Evolutionary conservation across 768 basidiomycete genomes (phyloP).

Genomic region (Boletus rubescentipes): DNA sequence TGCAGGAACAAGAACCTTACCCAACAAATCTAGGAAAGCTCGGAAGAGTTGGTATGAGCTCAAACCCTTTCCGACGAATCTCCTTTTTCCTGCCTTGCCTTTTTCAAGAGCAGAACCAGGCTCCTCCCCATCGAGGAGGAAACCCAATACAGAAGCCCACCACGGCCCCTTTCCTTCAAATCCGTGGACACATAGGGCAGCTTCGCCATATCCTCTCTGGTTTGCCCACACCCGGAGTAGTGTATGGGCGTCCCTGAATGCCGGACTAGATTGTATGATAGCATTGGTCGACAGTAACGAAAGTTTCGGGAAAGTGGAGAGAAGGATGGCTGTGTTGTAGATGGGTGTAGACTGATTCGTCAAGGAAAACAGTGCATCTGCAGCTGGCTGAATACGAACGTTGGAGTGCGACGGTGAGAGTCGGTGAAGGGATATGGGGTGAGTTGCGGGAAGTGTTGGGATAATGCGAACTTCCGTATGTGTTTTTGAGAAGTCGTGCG

Average conservation of each 20-base stretch:
- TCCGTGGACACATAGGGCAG: constrained; percentile 60
- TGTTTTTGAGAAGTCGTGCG: constrained; percentile 63
- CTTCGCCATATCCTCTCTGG: constrained; percentile 74
- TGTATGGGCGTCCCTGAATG: constrained; percentile 71
- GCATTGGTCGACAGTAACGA: constrained; percentile 46
- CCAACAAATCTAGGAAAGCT: constrained; percentile 79
- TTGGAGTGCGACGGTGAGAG: constrained; percentile 78
- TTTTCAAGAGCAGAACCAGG: constrained; percentile 23
- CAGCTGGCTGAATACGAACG: constrained; percentile 41
- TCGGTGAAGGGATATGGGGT: constrained; percentile 64
- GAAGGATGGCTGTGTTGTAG: constrained; percentile 77
- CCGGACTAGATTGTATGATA: constrained; percentile 49
- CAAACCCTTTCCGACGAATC: constrained; percentile 72
- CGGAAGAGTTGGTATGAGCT: constrained; percentile 91
- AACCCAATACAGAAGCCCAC: constrained; percentile 65
- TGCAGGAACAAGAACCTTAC: constrained; percentile 41
- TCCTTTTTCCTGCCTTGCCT: constrained; percentile 38
- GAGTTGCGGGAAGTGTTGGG: constrained; percentile 56
- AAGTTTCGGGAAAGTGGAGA: constrained; percentile 35
- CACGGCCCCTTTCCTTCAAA: constrained; percentile 66
- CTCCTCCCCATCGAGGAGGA: constrained; percentile 71
- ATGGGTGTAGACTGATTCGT: constrained; percentile 59
- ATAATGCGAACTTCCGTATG: constrained; percentile 74
- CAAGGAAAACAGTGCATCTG: constrained; percentile 5
- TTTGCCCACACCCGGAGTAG: constrained; percentile 89